Conservation (phyloP, 164 flowering plant genomes). For the Chimonanthus salicifolius region DNA sequence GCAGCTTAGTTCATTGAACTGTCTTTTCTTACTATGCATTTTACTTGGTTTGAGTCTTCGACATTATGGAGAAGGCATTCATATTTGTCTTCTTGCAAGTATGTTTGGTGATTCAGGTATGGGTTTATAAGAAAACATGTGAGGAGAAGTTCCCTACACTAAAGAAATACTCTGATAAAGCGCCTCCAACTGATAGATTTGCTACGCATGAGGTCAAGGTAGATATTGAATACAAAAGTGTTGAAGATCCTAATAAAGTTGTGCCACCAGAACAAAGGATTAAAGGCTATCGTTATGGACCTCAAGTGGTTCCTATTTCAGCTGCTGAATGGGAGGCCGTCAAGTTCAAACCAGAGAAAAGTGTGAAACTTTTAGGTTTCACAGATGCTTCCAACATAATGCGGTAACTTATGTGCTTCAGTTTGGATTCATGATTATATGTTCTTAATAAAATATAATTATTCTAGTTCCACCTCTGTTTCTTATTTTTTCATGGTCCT, state of each 20-base stretch:
- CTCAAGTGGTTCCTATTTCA: conserved; percentile 93
- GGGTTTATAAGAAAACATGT: conserved; percentile 94
- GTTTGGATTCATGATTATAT: neutral
- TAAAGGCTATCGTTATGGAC: conserved; percentile 92
- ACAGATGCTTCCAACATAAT: conserved; percentile 74
- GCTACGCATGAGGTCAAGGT: conserved; percentile 92
- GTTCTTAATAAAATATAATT: neutral
- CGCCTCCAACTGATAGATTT: conserved; percentile 71
- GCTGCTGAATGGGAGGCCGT: conserved; percentile 79
- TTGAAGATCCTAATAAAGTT: conserved; percentile 50
- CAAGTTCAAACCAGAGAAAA: conserved; percentile 86
- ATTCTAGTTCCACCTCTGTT: neutral
- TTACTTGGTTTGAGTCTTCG: neutral
- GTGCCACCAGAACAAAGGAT: conserved; percentile 97
- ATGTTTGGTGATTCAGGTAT: conserved; percentile 41
- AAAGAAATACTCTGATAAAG: conserved; percentile 87
- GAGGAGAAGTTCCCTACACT: conserved; percentile 89
- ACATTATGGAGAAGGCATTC: neutral
- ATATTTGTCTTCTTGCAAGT: conserved; percentile 11
- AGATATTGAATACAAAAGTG: conserved; percentile 76
- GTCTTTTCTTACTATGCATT: conserved; percentile 3
- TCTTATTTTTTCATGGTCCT: no score
- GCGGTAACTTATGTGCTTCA: conserved; percentile 42
- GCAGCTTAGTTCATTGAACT: neutral
- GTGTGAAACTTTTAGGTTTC: conserved; percentile 94